A percentile compares a stretch with the other conserved stretches of the same genome.
Evolutionary conservation across 371 early-diverging fungal species (phyloP).

Genomic region (Mucor sp.): DNA sequence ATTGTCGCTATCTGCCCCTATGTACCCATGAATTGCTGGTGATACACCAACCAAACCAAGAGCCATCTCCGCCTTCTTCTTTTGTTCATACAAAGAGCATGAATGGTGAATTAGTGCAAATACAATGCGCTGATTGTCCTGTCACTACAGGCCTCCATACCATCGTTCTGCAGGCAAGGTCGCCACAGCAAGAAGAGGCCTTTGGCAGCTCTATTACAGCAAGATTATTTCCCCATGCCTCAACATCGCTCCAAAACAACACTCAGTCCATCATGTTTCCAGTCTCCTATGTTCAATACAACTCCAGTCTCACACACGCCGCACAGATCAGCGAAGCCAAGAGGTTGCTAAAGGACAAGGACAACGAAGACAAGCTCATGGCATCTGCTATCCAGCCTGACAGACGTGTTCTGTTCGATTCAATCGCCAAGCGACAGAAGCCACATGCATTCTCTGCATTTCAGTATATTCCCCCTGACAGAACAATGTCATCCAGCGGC

Average conservation of each 20-base stretch:
- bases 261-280: conserved; percentile 17
- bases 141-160: neutral
- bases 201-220: neutral
- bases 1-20: conserved; percentile 10
- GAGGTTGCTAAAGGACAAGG: neutral
- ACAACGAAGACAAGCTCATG: neutral
- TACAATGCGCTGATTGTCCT: conserved; percentile 16
- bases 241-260: neutral
- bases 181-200: neutral
- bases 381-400: conserved; percentile 18
- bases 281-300: neutral
- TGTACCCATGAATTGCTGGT: conserved; percentile 22
- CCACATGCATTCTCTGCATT: conserved; percentile 28
- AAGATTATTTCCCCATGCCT: neutral
- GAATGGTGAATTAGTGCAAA: neutral
- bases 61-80: conserved; percentile 7
- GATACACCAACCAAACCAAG: neutral
- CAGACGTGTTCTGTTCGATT: neutral
- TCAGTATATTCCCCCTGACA: conserved; percentile 28
- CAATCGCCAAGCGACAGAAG: conserved; percentile 1
- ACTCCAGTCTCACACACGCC: neutral
- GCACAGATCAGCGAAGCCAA: neutral
- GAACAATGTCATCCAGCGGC: conserved; percentile 2
- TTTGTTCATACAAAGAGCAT: neutral
- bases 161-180: neutral